These are phyloP conservation scores for Tricholoma flavovirens DNA, from an alignment of 768 basidiomycete species.

Conservation along the genomic window DNA sequence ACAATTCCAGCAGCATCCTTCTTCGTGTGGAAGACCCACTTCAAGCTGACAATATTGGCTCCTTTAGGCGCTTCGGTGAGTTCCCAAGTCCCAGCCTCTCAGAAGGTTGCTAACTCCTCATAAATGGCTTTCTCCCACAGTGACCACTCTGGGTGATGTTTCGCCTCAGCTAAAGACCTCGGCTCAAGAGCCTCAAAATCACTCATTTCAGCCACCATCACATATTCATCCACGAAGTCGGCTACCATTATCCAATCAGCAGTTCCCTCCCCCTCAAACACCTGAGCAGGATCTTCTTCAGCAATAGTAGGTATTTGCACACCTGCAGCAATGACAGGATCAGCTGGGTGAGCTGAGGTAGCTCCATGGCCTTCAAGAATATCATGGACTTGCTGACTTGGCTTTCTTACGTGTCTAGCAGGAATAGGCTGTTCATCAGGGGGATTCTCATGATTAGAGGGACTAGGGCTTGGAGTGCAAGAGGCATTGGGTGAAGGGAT, in stretches of 20 bases:
- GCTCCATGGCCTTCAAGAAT: too few species aligned
- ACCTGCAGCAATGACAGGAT: too few species aligned
- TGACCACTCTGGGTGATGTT: conserved; percentile 10
- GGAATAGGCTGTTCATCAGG: too few species aligned
- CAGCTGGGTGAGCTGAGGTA: too few species aligned
- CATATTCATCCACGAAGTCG: conserved; percentile 7
- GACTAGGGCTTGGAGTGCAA: neutral
- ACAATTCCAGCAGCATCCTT: neutral
- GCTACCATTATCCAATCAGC: conserved; percentile 5
- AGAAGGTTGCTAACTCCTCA: conserved; percentile 22
- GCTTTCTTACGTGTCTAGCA: too few species aligned
- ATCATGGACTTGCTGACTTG: too few species aligned
- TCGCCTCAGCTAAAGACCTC: conserved; percentile 10
- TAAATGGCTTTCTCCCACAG: conserved; percentile 24
- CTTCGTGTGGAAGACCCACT: neutral
- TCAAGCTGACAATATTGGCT: neutral
- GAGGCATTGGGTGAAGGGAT: neutral
- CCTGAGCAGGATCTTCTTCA: too few species aligned
- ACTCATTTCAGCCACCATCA: conserved; percentile 5
- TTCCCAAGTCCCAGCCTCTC: conserved; percentile 4
- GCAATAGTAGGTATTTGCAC: too few species aligned
- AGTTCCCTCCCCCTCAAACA: conserved; percentile 3
- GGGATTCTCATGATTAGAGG: too few species aligned
- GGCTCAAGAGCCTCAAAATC: conserved; percentile 7
- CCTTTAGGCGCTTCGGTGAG: neutral